Conservation (phyloP, 2,329 filamentous ascomycete species). For the Colletotrichum paranaense region DNA sequence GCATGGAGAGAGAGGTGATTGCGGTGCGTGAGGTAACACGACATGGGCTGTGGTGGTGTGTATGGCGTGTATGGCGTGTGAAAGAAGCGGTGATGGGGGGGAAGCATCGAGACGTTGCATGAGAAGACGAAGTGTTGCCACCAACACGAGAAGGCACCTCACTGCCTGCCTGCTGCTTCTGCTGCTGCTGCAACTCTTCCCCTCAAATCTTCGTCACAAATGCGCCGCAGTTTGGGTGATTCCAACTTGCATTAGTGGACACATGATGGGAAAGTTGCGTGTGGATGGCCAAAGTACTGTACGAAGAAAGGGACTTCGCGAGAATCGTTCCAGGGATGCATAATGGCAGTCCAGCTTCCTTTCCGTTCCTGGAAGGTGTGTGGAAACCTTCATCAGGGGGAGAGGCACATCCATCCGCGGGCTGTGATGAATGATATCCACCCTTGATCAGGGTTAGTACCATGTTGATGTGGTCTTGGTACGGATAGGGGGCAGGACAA, state of each 20-base stretch:
- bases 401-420: not conserved
- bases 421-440: conserved; percentile 2
- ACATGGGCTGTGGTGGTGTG: not conserved
- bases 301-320: conserved; percentile 28
- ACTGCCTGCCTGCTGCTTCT: not conserved
- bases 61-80: not conserved
- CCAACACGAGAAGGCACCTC: conserved; percentile 13
- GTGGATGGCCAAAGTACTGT: conserved; percentile 33
- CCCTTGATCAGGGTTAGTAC: not conserved
- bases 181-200: not conserved
- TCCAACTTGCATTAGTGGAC: conserved; percentile 29
- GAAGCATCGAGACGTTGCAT: not conserved
- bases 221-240: conserved; percentile 23
- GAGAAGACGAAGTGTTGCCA: not conserved
- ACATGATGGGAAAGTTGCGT: conserved; percentile 14
- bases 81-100: conserved; percentile 4
- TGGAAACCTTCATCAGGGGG: not conserved
- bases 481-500: conserved; percentile 6
- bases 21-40: conserved; percentile 2
- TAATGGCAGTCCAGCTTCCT: not conserved
- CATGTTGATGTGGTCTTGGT: conserved; percentile 15
- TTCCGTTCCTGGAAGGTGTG: not conserved
- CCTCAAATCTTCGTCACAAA: conserved; percentile 1
- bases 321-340: not conserved
- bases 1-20: not conserved